Evolutionary conservation across 2,329 filamentous ascomycete genomes (phyloP).

Genomic region (Thermothelomyces thermophilus): DNA sequence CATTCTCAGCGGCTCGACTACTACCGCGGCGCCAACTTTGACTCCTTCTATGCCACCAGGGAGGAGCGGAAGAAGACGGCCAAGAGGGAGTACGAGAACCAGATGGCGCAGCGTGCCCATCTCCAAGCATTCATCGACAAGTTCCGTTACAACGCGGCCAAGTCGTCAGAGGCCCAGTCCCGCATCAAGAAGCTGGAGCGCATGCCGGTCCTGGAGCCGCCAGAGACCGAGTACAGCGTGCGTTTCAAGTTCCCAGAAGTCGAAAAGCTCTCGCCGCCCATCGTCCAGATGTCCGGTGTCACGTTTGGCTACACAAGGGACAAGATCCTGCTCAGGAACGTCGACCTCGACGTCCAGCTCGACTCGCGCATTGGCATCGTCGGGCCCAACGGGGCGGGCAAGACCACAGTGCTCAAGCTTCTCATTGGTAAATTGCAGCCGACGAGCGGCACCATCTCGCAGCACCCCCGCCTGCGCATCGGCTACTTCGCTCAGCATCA

Average conservation of each 20-base stretch:
- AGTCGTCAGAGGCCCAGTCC: constrained; percentile 96
- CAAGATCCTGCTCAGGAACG: constrained; percentile 71
- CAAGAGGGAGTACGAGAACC: constrained; percentile 96
- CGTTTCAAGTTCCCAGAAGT: constrained; percentile 97
- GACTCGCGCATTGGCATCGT: constrained; percentile 98
- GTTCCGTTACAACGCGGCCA: constrained; percentile 98
- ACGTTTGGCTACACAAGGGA: constrained; percentile 82
- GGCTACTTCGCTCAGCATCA: constrained; percentile 99
- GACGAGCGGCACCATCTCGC: constrained; percentile 73
- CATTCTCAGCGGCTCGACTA: constrained; percentile 96
- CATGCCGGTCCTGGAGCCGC: constrained; percentile 86
- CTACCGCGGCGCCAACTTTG: constrained; percentile 96
- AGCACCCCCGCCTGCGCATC: constrained; percentile 79
- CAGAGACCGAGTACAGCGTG: constrained; percentile 90
- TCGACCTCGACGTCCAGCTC: constrained; percentile 94
- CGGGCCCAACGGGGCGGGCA: constrained; percentile 97
- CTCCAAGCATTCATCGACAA: constrained; percentile 99
- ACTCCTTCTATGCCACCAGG: constrained; percentile 93
- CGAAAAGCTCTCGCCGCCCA: constrained; percentile 93
- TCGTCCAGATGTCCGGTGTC: constrained; percentile 93
- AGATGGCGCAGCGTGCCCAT: constrained; percentile 90
- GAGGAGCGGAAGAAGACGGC: constrained; percentile 96
- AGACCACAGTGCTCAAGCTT: constrained; percentile 97
- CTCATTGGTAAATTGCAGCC: constrained; percentile 80
- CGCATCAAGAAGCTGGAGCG: constrained; percentile 98